These are phyloP conservation scores for Oehlia diaphana DNA, from an alignment of 192 early-diverging fungal genomes.

Conservation along the genomic window DNA sequence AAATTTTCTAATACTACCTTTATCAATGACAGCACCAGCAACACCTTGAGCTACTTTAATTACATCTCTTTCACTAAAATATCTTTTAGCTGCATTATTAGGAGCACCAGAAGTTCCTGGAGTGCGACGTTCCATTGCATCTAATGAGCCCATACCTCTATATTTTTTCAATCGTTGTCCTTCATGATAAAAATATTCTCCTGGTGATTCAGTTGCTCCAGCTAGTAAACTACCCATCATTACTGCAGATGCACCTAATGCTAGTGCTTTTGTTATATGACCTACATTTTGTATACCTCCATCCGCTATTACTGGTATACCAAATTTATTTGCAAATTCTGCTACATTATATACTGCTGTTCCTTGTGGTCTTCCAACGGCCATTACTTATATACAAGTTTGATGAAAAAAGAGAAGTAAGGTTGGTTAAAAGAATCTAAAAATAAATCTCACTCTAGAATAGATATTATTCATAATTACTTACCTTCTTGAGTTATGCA, in stretches of 20 bases:
- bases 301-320: slow-evolving; percentile 95
- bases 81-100: slow-evolving; percentile 83
- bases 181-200: slow-evolving; percentile 98
- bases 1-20: slow-evolving; percentile 94
- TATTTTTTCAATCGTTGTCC: slow-evolving; percentile 98
- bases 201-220: slow-evolving; percentile 93
- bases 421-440: background rate
- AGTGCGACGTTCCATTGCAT: slow-evolving; percentile 87
- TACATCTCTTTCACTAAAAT: slow-evolving; percentile 95
- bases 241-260: slow-evolving; percentile 93
- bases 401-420: background rate
- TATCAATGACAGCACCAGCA: slow-evolving; percentile 94
- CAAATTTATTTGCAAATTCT: slow-evolving; percentile 91
- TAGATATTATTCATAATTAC: background rate
- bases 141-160: slow-evolving; percentile 98
- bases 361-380: slow-evolving; percentile 96
- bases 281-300: slow-evolving; percentile 97
- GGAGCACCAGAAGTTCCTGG: slow-evolving; percentile 48
- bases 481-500: slow-evolving; percentile 92
- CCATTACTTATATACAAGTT: slow-evolving; percentile 73
- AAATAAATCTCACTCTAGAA: background rate
- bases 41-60: slow-evolving; percentile 99
- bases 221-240: slow-evolving; percentile 99
- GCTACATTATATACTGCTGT: slow-evolving; percentile 95
- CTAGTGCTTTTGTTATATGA: slow-evolving; percentile 94